These are phyloP conservation scores for Tolypocladium cylindrosporum DNA, from an alignment of 2,329 filamentous ascomycete genomes.

Conservation along the genomic window DNA sequence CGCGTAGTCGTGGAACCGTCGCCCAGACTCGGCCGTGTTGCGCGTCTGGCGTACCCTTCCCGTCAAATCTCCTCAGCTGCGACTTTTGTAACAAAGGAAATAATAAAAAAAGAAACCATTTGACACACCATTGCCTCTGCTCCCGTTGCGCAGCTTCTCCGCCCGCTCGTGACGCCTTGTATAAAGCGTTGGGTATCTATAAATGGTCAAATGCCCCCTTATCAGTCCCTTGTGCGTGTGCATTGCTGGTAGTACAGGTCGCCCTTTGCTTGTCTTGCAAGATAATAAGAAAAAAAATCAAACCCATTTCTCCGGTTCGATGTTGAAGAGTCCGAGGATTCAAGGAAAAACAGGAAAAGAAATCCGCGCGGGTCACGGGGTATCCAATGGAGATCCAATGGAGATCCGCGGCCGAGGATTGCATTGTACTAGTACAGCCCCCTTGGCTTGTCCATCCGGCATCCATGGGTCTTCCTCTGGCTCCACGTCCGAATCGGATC, in stretches of 20 bases:
- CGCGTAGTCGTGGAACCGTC: neutral
- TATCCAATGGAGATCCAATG: conserved; percentile 8
- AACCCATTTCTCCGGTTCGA: conserved; percentile 4
- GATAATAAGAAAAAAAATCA: conserved; percentile 2
- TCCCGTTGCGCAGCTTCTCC: conserved; percentile 4
- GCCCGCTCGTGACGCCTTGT: conserved; percentile 2
- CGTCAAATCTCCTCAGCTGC: neutral
- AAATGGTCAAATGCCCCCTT: conserved; percentile 16
- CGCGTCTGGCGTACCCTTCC: neutral
- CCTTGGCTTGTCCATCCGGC: conserved; percentile 5
- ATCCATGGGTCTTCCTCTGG: neutral
- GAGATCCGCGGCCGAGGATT: conserved; percentile 1
- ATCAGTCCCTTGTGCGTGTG: conserved; percentile 3
- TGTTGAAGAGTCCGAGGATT: neutral
- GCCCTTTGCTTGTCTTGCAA: conserved; percentile 8
- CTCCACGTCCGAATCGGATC: neutral
- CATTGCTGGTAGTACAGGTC: conserved; percentile 10
- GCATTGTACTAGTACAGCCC: conserved; percentile 8
- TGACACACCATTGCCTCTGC: conserved; percentile 2
- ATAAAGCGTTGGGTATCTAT: conserved; percentile 24
- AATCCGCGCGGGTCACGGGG: neutral
- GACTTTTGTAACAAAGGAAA: conserved; percentile 1
- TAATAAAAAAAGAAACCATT: neutral
- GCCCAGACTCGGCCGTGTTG: neutral
- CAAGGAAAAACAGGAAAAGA: neutral